Base-by-base conservation (phyloP, 2,329 filamentous ascomycete species). In the Clarireedia paspali region DNA sequence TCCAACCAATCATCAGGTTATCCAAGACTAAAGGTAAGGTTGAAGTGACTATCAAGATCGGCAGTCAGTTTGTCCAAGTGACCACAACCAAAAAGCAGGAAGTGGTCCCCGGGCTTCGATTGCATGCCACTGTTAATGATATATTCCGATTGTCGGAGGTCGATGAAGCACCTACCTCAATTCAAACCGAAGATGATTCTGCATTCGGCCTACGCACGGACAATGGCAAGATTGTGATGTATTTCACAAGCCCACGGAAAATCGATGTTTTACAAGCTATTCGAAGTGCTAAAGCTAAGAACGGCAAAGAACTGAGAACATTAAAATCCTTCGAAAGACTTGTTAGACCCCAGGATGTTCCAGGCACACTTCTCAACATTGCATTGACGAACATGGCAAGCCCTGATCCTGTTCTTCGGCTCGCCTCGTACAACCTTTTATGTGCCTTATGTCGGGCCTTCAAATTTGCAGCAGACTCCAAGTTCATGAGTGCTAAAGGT, bases 11-110 rank as follows among this genome's bases (percentile, higher is more conserved):
- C 53, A 86, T 79, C 2, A 74, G 83, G 46, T 72, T 87, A 39
- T 87, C 84, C 1, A 85, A 85, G 64, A 84, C 83, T 1, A 85
- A 84, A 62, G 84, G 84, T n/a, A 83, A 84, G 63, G 83, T 87
- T 36, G 84, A 87, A 34, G 84, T 88, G 4, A 73, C 79, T 27
- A 83, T 88, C 65, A 86, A 85, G 67, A 79, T 88, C 23, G 84
- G 84, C 40, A 84, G 77, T 62, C 83, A 87, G 62, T 88, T 85
- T 62, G 81, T 88, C 6, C 84, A 88, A 65, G 79, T 88, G 38
- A 85, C 84, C 3, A 87, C 84, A 4, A 77, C 78, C 7, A 84
- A 85, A 67, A 86, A 85, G 63, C 83, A 87, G 64, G 84, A 88
- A 60, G 79, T 88, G 7, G 76, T 85, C 47, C 80, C 84, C 17